Evolutionary conservation across 2,329 filamentous ascomycete species (phyloP), one percentile per base, ranked within the genome.

Genomic region (Fusarium veterinarium): DNA sequence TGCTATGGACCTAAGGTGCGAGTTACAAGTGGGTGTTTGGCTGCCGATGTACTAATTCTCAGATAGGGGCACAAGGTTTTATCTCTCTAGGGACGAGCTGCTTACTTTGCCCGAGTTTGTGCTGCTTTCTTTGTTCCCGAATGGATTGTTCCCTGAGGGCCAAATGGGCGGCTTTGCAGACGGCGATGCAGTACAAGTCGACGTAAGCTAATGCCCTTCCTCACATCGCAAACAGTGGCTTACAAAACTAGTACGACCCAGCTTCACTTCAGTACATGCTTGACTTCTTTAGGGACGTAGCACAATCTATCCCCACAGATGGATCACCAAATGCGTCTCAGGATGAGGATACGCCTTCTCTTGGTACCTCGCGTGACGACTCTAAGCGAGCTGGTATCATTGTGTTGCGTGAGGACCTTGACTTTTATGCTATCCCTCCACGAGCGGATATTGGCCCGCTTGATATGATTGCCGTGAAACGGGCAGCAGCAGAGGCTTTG

Each of bases 211-310:
- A 42, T 41, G 17, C 31, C 31, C 12, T 37, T 25, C 38, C 45
- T 44, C 20, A 16, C 42, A 59, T 60, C 20, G n/a, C 16, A n/a
- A 40, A 57, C 45, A 44, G 40, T 48, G 28, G 37, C 67, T 73
- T 35, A 72, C 61, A 35, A 58, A 55, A 41, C 76, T 85, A 99
- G 96, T 99, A 98, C 85, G 96, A 99, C 83, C 95, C 96, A 30
- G 91, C 92, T 59, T 98, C 95, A 52, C 90, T 99, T 61, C 95
- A 98, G 84, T 99, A 98, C 85, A 99, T 99, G 96, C 90, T 99
- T 73, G 95, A 98, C 78, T 99, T 99, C 84, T 99, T 99, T 86
- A 93, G 96, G 73, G 91, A 92, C 75, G 95, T 99, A 72, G 96
- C 96, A 60, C 95, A 98, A 83, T 96, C 95, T n/a, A 98, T 99